phyloP scores from a whole-genome alignment of 805 yeast genomes.

The Candida yuanshanica region DNA sequence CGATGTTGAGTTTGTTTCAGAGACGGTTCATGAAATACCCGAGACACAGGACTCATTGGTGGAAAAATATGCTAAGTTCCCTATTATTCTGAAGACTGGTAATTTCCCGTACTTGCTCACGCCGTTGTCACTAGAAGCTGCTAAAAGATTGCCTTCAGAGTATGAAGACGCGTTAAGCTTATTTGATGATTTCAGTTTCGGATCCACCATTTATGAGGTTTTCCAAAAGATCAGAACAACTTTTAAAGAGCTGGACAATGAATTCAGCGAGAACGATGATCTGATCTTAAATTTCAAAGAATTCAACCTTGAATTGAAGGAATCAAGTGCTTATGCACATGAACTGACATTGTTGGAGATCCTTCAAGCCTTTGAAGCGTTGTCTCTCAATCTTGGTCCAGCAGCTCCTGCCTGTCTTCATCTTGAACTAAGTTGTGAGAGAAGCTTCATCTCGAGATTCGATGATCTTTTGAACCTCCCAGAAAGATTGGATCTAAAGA shows the following conservation, averaged over 20 bases:
- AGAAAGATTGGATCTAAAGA: background rate
- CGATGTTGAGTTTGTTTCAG: background rate
- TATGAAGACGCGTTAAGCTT: conserved; percentile 13
- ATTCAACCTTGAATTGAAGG: conserved; percentile 13
- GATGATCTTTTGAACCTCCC: conserved; percentile 9
- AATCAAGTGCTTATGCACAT: conserved; percentile 16
- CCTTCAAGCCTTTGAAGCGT: conserved; percentile 10
- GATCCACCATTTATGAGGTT: conserved; percentile 11
- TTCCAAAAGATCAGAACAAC: conserved; percentile 14
- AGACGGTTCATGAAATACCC: background rate
- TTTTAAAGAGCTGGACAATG: conserved; percentile 12
- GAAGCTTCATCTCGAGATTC: conserved; percentile 11
- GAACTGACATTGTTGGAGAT: conserved; percentile 16
- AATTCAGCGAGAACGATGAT: conserved; percentile 18
- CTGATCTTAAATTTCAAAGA: conserved; percentile 16
- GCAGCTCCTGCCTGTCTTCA: conserved; percentile 10
- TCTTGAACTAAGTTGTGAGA: conserved; percentile 11
- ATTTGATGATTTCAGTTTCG: conserved; percentile 13
- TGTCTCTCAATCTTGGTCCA: conserved; percentile 2
- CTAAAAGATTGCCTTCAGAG: conserved; percentile 2
- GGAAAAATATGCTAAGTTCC: conserved; percentile 4
- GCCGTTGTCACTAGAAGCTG: conserved; percentile 9
- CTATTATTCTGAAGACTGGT: conserved; percentile 17
- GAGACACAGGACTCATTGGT: background rate
- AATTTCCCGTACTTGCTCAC: conserved; percentile 18